Evolutionary conservation across 1,139 yeast genomes (phyloP).

Genomic region (Suhomyces taliae): DNA sequence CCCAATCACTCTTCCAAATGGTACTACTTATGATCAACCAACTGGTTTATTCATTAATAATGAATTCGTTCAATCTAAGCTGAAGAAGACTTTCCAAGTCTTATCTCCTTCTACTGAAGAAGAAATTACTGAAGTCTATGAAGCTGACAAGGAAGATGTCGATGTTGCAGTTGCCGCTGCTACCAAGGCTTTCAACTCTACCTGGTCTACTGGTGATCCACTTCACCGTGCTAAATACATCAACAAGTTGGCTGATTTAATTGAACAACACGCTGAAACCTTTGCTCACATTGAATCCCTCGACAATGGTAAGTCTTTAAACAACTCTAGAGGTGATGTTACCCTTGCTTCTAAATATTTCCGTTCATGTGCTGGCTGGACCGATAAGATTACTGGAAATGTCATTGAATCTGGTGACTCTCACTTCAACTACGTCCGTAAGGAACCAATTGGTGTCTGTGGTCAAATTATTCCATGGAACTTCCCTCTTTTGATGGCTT

Average conservation of each 20-base stretch:
- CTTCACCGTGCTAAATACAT: conserved; percentile 11
- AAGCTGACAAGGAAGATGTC: conserved; percentile 17
- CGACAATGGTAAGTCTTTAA: conserved; percentile 21
- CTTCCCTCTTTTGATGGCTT: conserved; percentile 38
- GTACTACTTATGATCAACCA: conserved; percentile 42
- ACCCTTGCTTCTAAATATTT: conserved; percentile 19
- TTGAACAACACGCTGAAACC: conserved; percentile 18
- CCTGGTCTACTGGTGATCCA: conserved; percentile 42
- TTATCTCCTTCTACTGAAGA: conserved; percentile 21
- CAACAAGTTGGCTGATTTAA: conserved; percentile 19
- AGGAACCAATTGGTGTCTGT: conserved; percentile 39
- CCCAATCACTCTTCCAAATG: conserved; percentile 61
- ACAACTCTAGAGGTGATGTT: conserved; percentile 18
- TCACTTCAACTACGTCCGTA: conserved; percentile 28
- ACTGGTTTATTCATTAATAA: conserved; percentile 23
- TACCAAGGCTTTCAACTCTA: conserved; percentile 16
- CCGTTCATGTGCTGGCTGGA: conserved; percentile 29
- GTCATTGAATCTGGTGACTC: conserved; percentile 24
- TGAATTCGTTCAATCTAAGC: conserved; percentile 18
- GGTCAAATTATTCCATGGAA: conserved; percentile 43
- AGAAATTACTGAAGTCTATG: conserved; percentile 18
- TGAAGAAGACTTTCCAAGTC: conserved; percentile 15
- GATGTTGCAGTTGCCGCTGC: conserved; percentile 21
- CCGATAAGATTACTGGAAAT: conserved; percentile 27
- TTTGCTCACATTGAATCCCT: conserved; percentile 20